Evolutionary conservation across 768 basidiomycete genomes (phyloP), one percentile per base, ranked within the genome.

Genomic region (Trametes cubensis): DNA sequence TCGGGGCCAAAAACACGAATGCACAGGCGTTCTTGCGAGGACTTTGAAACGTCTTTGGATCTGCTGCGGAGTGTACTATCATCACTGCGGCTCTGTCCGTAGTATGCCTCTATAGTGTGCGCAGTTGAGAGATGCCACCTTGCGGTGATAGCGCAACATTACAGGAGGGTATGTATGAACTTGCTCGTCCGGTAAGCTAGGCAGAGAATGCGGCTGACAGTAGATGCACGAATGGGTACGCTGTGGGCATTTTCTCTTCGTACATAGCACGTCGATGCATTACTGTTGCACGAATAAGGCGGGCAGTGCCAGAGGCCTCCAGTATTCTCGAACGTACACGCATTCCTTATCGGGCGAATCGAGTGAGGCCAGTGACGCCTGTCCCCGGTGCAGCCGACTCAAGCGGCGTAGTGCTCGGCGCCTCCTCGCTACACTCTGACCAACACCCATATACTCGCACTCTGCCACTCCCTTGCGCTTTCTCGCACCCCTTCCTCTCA

Each of bases 341-440:
- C 47, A 53, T 72, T 52, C 71, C 71, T 66, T 72, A 72, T 72
- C 71, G 69, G 66, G 71, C 23, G 58, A 21, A 72, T 72, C 71
- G 69, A 72, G 71, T 56, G 54, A 61, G 26, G 26, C 47, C 53
- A 34, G 60, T 55, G 60, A 56, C 55, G 60, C 53, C 15, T 30
- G 51, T 21, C 51, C 14, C 48, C 25, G 47, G 25, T 49, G 49
- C 40, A 46, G 28, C 47, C 18, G 47, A 46, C 26, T 13, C 48
- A 51, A 52, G 47, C 41, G 50, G 52, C 59, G 44, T 40, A 58
- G 56, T 28, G 38, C 41, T 7, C 8, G 55, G 55, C 61, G 55
- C 61, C 38, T 62, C 55, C 50, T n/a, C 55, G 47, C 57, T 40
- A 28, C 53, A 63, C 62, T 63, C 57, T 58, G 57, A 54, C 62